Base-by-base conservation (phyloP, 2,329 filamentous ascomycete genomes). In the Rhynchosporium graminicola region DNA sequence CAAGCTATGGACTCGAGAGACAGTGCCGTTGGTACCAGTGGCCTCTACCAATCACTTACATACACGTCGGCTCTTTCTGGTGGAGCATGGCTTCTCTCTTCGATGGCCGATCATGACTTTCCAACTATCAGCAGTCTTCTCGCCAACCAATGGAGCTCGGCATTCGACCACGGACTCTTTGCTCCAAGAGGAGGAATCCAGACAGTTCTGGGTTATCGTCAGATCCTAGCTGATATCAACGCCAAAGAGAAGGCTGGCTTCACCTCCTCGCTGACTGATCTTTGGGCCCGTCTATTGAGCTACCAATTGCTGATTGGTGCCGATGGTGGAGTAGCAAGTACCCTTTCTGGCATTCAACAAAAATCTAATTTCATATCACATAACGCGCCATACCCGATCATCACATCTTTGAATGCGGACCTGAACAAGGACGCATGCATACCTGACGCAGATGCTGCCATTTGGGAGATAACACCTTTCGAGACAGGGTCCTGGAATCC, bases 1-100 rank as follows among this genome's bases (percentile, higher is more conserved):
- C 61, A 67, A 29, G 69, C 69, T 1, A 47, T 73, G 7, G 71
- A 73, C 57, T 61, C 51, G 10, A 60, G 69, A 20, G 70, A 69
- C 20, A 63, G 63, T 47, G 52, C 45, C 28, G 47, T 47, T n/a
- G 48, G 59, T n/a, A 66, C 61, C 20, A 67, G 64, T 46, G 54
- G 40, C 26, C 59, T 65, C 12, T 63, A 65, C 20, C 61, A 66
- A 57, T 57, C 58, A 15, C 40, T 65, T 2, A 64, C 63, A 3
- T 67, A 67, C 51, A 62, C 60, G 26, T 67, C 65, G 7, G 63
- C 50, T 1, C 51, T 66, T 10, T 65, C 63, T 4, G 63, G 65
- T 26, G 65, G 63, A 20, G 57, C 63, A 15, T 67, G 63, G 63
- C 59, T 64, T 26, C 51, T 64, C n/a, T 62, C 62, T 8, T 64